Percentiles rank a stretch among this genome's conserved stretches.
These are phyloP conservation scores for Pelargonium nanum DNA, from an alignment of 345 rosid genomes.

Conservation along the genomic window DNA sequence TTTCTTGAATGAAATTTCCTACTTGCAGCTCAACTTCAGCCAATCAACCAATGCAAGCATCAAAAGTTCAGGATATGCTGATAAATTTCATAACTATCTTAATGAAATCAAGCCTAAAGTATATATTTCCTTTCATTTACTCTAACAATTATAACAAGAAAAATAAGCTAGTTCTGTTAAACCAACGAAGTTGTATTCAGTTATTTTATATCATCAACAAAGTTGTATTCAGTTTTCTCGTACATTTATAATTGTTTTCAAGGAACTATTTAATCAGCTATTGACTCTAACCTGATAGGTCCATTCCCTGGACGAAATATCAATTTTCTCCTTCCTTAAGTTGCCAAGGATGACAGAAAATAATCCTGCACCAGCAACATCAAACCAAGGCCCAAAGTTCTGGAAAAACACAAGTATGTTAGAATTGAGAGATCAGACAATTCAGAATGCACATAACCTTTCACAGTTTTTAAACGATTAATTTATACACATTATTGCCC, in stretches of 20 bases:
- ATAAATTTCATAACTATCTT: too few species aligned
- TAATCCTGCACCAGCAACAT: slow-evolving; percentile 46
- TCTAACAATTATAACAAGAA: neutral
- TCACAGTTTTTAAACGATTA: too few species aligned
- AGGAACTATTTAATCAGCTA: neutral
- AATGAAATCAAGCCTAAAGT: too few species aligned
- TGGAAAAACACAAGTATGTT: slow-evolving; percentile 6
- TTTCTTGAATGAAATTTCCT: neutral
- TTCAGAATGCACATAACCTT: neutral
- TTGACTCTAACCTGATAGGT: slow-evolving; percentile 43
- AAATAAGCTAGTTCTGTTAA: neutral
- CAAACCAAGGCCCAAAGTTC: slow-evolving; percentile 67
- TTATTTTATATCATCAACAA: too few species aligned
- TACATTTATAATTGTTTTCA: too few species aligned
- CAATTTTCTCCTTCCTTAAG: slow-evolving; percentile 15
- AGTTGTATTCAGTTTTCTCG: neutral
- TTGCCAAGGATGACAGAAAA: slow-evolving; percentile 22
- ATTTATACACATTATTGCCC: too few species aligned
- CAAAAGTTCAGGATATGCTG: neutral
- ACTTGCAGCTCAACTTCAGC: neutral
- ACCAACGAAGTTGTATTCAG: neutral
- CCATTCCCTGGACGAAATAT: slow-evolving; percentile 38
- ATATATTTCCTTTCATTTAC: neutral
- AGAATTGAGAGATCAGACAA: too few species aligned
- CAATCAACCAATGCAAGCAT: neutral